Base-by-base conservation (phyloP, 306 rosid species). In the Vigna mungo region DNA sequence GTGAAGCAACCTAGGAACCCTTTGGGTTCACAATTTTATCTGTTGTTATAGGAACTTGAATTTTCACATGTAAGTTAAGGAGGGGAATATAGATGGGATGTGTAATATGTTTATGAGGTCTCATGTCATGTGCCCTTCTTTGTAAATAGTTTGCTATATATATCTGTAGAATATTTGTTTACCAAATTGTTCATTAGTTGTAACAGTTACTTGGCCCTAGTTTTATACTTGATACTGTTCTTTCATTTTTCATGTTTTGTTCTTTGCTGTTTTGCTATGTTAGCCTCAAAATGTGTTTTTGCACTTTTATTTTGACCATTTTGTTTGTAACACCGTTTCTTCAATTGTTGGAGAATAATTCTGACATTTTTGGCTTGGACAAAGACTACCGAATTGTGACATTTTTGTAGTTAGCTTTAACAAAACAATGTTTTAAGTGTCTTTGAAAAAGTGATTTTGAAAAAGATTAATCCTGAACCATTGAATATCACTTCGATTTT, bases 131-230 rank as follows among this genome's bases (percentile, higher is more conserved):
- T 25, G 69, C 83, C 88, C 64, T 79, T 78, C 83, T 75, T 76
- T 92, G 95, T 89, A 92, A 82, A 92, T 84, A 89, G 83, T 74
- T 73, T 81, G 87, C 48, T 79, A 85, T 84, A 76, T 76, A 84
- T 76, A 84, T 79, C 77, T 84, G 86, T 86, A 89, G 87, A 85
- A 70, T 86, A 49, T 80, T 41, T 80, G 77, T 78, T 74, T 66
- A 70, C 65, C 68, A 55, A 80, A 60, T 77, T 60, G 56, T 78
- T 79, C n/a, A 82, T 55, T 72, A 34, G 84, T 68, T 71, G 75
- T 75, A 72, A 56, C 17, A 41, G 37, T 46, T 68, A 61, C 78
- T 76, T 52, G 53, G 30, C 3, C 20, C 4, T 23, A 36, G 39
- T 60, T 77, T 39, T 44, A 62, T 58, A 20, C 23, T 65, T 39